Percentiles rank a stretch among this genome's conserved stretches.
phyloP scores from a whole-genome alignment of 1,284 basidiomycete genomes.

The Leccinum laetum region DNA sequence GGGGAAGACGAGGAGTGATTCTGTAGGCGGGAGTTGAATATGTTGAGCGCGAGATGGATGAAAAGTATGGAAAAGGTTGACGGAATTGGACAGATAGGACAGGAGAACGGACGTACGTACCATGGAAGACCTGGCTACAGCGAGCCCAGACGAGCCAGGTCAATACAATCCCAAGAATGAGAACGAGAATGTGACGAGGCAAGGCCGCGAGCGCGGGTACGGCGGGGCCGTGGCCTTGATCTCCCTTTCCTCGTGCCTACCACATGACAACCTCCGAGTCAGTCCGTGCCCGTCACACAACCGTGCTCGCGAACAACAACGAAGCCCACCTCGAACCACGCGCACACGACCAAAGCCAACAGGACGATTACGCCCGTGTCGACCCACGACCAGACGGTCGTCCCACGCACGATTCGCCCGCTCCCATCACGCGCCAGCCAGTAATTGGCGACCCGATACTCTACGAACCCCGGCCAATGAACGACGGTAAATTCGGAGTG shows the following conservation, averaged over 20 bases:
- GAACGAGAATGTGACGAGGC: background rate
- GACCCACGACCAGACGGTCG: constrained; percentile 35
- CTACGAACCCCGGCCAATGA: constrained; percentile 40
- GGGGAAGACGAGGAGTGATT: constrained; percentile 67
- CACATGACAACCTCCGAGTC: background rate
- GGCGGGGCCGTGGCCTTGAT: background rate
- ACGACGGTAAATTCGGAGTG: background rate
- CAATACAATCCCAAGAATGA: constrained; percentile 12
- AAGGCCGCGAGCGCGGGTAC: background rate
- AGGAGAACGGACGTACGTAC: constrained; percentile 38
- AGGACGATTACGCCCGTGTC: background rate
- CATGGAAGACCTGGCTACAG: constrained; percentile 52
- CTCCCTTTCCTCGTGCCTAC: background rate
- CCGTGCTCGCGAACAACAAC: background rate
- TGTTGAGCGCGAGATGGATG: background rate
- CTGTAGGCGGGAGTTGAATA: constrained; percentile 36
- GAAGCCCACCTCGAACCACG: background rate
- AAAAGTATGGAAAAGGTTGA: background rate
- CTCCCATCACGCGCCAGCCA: constrained; percentile 41
- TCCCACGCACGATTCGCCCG: constrained; percentile 31
- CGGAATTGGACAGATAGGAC: background rate
- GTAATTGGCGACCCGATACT: constrained; percentile 57
- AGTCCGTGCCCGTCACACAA: background rate
- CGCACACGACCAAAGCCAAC: background rate
- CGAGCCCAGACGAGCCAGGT: constrained; percentile 34